Conservation (phyloP, 1,139 yeast genomes). For the Taphrina pruni region DNA sequence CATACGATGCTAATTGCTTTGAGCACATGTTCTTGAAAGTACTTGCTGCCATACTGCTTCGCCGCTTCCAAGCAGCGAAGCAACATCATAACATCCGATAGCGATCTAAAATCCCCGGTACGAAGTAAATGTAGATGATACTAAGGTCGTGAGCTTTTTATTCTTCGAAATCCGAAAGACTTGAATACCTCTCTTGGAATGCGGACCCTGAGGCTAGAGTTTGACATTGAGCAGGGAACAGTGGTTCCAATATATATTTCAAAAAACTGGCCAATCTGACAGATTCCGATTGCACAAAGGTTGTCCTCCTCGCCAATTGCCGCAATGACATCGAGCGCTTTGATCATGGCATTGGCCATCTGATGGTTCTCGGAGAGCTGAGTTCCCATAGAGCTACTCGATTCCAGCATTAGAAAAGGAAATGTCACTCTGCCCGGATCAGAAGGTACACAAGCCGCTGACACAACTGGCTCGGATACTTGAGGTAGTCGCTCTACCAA, state of each 20-base stretch:
- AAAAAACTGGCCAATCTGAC: not conserved
- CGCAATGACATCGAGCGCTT: constrained; percentile 4
- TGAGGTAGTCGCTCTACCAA: constrained; percentile 8
- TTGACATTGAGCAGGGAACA: no score
- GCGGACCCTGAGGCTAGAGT: no score
- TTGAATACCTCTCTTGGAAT: not conserved
- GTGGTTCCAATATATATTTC: not conserved
- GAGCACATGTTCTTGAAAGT: constrained; percentile 2
- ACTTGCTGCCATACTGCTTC: not conserved
- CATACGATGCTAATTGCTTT: constrained; percentile 1
- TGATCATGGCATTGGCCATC: constrained; percentile 7
- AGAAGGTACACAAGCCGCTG: constrained; percentile 2
- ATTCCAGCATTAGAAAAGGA: not conserved
- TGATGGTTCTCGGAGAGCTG: not conserved
- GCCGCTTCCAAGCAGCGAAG: constrained; percentile 7
- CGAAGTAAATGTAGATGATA: not conserved
- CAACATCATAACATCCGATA: not conserved
- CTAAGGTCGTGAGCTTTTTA: not conserved
- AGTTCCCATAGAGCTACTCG: not conserved
- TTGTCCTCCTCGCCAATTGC: not conserved
- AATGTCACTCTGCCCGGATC: not conserved
- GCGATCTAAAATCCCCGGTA: not conserved
- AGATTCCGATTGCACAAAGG: not conserved
- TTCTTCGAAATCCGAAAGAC: not conserved
- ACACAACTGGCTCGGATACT: not conserved